phyloP scores from a whole-genome alignment of 768 basidiomycete species.

The Kwoniella newhampshirensis region DNA sequence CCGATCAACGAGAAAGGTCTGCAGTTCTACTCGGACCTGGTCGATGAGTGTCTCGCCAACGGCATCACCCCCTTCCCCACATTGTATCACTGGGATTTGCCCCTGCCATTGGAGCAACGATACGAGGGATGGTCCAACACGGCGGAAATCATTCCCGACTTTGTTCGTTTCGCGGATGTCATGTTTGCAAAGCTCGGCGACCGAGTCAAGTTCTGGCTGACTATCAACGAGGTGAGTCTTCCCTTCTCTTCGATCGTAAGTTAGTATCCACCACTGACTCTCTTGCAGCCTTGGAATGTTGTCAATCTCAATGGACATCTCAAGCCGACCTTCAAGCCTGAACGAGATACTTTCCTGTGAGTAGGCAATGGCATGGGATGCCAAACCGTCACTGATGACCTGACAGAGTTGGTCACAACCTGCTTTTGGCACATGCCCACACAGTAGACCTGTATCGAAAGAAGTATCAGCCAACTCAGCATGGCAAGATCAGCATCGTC shows the following conservation, averaged over 20 bases:
- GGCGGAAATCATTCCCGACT: constrained; percentile 28
- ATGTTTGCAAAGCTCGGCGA: constrained; percentile 42
- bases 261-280: too few relatives aligned
- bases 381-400: background rate
- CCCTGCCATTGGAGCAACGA: constrained; percentile 27
- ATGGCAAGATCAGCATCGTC: constrained; percentile 37
- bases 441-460: constrained; percentile 36
- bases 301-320: too few relatives aligned
- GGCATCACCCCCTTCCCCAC: constrained; percentile 39
- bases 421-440: constrained; percentile 36
- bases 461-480: constrained; percentile 31
- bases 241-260: too few relatives aligned
- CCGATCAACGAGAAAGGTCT: constrained; percentile 34
- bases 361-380: background rate
- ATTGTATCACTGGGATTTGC: constrained; percentile 46
- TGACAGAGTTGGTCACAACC: constrained; percentile 7
- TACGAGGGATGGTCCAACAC: constrained; percentile 32
- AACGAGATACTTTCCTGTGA: too few relatives aligned
- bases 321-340: too few relatives aligned
- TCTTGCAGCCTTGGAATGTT: too few relatives aligned
- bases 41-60: too few relatives aligned
- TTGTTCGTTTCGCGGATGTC: constrained; percentile 30
- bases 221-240: constrained; percentile 40
- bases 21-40: constrained; percentile 34
- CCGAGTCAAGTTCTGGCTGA: constrained; percentile 47